A percentile compares a stretch with the other conserved stretches of the same genome.
These are phyloP conservation scores for Backusella tuberculispora DNA, from an alignment of 192 early-diverging fungal genomes.

Conservation along the genomic window DNA sequence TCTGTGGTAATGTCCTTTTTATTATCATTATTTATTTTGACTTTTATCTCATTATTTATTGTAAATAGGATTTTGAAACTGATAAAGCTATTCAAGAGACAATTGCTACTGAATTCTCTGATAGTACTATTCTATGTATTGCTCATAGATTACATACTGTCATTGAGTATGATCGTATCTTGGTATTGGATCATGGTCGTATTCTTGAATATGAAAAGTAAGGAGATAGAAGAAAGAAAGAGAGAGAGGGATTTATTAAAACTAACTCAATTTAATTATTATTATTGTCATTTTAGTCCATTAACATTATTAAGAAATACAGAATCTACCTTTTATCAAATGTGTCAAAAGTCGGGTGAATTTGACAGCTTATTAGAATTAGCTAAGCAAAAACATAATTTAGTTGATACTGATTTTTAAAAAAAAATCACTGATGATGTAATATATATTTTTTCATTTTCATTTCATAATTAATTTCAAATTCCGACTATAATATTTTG, in stretches of 20 bases:
- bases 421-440: background rate
- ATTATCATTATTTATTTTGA: no score
- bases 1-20: slow-evolving; percentile 14
- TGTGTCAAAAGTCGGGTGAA: slow-evolving; percentile 87
- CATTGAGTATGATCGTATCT: slow-evolving; percentile 75
- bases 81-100: slow-evolving; percentile 64
- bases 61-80: slow-evolving; percentile 52
- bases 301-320: slow-evolving; percentile 63
- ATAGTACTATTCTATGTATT: slow-evolving; percentile 64
- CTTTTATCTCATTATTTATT: no score
- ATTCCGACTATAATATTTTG: no score
- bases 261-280: background rate
- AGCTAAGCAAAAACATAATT: slow-evolving; percentile 43
- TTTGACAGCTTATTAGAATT: slow-evolving; percentile 68
- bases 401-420: slow-evolving; percentile 9
- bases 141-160: slow-evolving; percentile 61
- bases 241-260: background rate
- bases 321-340: slow-evolving; percentile 67
- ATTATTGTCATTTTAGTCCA: slow-evolving; percentile 52
- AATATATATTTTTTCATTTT: no score
- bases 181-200: slow-evolving; percentile 78
- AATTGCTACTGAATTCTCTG: slow-evolving; percentile 54
- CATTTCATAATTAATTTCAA: background rate
- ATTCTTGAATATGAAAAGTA: slow-evolving; percentile 79
- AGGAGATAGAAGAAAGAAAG: background rate